A percentile compares a stretch with the other conserved stretches of the same genome.
phyloP scores from a whole-genome alignment of 1,139 yeast species.

The Lodderomyces margitis region DNA sequence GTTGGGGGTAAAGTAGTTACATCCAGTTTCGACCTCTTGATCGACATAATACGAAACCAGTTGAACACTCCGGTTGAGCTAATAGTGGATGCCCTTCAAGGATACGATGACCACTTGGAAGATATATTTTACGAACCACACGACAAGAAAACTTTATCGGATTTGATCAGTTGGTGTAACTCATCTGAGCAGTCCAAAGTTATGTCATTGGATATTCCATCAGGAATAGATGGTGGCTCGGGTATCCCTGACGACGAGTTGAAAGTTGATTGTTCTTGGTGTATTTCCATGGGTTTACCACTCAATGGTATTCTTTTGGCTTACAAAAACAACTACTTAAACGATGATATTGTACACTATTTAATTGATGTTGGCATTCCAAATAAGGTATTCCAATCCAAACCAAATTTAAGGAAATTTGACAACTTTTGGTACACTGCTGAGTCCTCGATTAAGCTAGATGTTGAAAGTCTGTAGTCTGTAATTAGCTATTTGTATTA shows the following conservation, averaged over 20 bases:
- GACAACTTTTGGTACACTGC: slow-evolving; percentile 45
- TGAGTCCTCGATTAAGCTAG: slow-evolving; percentile 31
- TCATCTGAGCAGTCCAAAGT: slow-evolving; percentile 44
- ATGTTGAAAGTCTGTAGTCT: slow-evolving; percentile 13
- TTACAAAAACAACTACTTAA: slow-evolving; percentile 45
- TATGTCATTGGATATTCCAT: slow-evolving; percentile 76
- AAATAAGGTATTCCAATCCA: slow-evolving; percentile 38
- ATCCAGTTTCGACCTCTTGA: slow-evolving; percentile 31
- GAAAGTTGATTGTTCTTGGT: slow-evolving; percentile 43
- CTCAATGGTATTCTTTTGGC: slow-evolving; percentile 64
- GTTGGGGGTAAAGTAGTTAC: slow-evolving; percentile 42
- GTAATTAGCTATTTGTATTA: not conserved
- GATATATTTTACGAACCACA: slow-evolving; percentile 39
- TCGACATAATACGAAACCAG: slow-evolving; percentile 36
- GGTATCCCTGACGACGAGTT: slow-evolving; percentile 47
- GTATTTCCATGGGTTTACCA: slow-evolving; percentile 75
- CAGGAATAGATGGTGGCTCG: slow-evolving; percentile 84
- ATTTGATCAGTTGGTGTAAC: slow-evolving; percentile 70
- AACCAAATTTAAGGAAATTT: slow-evolving; percentile 43
- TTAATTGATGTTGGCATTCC: slow-evolving; percentile 79
- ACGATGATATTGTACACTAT: slow-evolving; percentile 46
- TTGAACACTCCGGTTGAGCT: slow-evolving; percentile 76
- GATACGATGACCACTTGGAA: slow-evolving; percentile 69
- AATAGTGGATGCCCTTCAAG: slow-evolving; percentile 79
- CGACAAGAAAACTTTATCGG: slow-evolving; percentile 43